phyloP scores from a whole-genome alignment of 2,329 filamentous ascomycete genomes.

The Fusarium chlamydosporum region DNA sequence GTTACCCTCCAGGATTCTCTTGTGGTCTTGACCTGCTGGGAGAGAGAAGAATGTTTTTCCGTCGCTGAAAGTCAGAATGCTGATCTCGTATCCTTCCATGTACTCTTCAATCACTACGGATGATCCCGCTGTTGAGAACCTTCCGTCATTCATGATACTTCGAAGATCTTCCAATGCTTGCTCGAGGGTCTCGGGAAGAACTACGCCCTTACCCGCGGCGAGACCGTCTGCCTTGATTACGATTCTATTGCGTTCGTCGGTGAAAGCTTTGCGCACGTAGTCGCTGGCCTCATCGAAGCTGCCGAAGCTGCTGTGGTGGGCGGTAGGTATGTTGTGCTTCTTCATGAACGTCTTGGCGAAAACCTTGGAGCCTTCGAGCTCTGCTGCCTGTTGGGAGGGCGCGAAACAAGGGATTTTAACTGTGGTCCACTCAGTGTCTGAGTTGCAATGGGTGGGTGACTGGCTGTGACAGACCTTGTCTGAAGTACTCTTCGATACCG shows the following conservation, averaged over 20 bases:
- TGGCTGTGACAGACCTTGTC: neutral
- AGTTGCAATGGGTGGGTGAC: too few relatives aligned
- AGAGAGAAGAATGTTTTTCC: constrained; percentile 74
- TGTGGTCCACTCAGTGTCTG: constrained; percentile 45
- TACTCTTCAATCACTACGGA: constrained; percentile 82
- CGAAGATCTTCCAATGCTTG: constrained; percentile 74
- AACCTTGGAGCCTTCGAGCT: constrained; percentile 83
- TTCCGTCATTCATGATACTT: constrained; percentile 76
- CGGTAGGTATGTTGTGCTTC: constrained; percentile 79
- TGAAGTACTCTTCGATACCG: constrained; percentile 79
- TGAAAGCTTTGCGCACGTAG: constrained; percentile 70
- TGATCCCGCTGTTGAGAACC: constrained; percentile 76
- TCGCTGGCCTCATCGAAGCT: constrained; percentile 69
- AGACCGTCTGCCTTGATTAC: constrained; percentile 84
- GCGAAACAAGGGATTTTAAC: constrained; percentile 76
- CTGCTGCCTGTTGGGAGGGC: constrained; percentile 76
- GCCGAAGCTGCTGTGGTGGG: constrained; percentile 77
- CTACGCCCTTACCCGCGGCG: constrained; percentile 78
- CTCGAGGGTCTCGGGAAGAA: constrained; percentile 59
- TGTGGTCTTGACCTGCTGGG: constrained; percentile 80
- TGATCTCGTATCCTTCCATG: constrained; percentile 77
- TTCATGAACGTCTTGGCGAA: constrained; percentile 87
- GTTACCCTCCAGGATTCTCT: constrained; percentile 77
- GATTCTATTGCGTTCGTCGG: constrained; percentile 62
- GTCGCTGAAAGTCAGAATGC: constrained; percentile 77